A percentile compares a stretch with the other conserved stretches of the same genome.
phyloP scores from a whole-genome alignment of 441 rosid species.

The Erodium trifolium region DNA sequence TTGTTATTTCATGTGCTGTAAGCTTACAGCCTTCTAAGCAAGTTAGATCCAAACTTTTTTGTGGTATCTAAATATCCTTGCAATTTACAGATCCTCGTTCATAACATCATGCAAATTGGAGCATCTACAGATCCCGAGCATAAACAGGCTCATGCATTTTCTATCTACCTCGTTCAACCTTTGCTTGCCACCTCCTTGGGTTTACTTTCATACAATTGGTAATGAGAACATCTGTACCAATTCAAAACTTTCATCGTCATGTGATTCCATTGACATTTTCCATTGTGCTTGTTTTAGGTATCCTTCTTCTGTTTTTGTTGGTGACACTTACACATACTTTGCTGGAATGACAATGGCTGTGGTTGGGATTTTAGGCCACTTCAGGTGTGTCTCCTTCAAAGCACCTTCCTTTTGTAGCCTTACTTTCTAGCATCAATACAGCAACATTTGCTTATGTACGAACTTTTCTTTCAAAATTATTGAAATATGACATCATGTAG shows the following conservation, averaged over 20 bases:
- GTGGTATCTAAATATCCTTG: conserved; percentile 25
- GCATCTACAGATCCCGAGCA: conserved; percentile 66
- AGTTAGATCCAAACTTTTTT: conserved; percentile 8
- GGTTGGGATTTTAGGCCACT: conserved; percentile 87
- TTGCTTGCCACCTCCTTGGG: conserved; percentile 79
- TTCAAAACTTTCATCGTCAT: background rate
- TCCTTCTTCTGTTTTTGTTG: conserved; percentile 92
- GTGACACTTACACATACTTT: conserved; percentile 91
- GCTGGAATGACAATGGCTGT: conserved; percentile 99
- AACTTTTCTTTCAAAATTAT: background rate
- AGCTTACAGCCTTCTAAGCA: conserved; percentile 25
- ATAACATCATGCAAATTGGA: conserved; percentile 93
- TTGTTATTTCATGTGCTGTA: conserved; percentile 87
- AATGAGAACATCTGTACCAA: conserved; percentile 13
- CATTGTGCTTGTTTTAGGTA: conserved; percentile 46
- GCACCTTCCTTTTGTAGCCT: background rate
- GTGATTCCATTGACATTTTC: conserved; percentile 10
- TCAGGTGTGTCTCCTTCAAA: conserved; percentile 39
- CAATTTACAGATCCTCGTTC: conserved; percentile 66
- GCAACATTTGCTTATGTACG: background rate
- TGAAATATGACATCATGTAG: background rate
- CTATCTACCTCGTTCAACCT: conserved; percentile 89
- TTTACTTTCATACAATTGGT: conserved; percentile 83
- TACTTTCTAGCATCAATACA: background rate
- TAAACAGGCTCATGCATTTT: conserved; percentile 92